Evolutionary conservation across 2,329 filamentous ascomycete species (phyloP).

Genomic region (Hyphodiscus sp.): DNA sequence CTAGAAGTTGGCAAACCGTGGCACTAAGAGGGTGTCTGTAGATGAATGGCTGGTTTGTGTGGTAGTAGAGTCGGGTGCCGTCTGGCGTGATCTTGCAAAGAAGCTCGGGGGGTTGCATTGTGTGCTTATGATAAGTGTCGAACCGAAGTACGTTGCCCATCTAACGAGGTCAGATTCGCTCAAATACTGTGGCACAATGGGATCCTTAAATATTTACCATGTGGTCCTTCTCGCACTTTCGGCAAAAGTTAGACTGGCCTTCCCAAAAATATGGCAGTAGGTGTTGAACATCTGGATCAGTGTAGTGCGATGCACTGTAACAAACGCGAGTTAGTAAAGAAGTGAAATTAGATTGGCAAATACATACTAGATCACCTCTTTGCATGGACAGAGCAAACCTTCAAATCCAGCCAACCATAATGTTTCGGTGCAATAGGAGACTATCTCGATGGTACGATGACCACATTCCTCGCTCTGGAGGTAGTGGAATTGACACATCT

Average conservation of each 20-base stretch:
- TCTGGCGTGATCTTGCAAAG: not conserved
- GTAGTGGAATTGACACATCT: conserved; percentile 13
- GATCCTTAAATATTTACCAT: not conserved
- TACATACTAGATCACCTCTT: conserved; percentile 1
- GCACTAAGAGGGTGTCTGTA: conserved; percentile 3
- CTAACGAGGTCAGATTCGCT: not conserved
- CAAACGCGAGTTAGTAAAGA: not conserved
- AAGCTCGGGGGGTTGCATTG: not conserved
- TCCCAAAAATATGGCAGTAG: conserved; percentile 1
- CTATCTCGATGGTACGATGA: conserved; percentile 11
- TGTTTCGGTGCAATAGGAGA: conserved; percentile 3
- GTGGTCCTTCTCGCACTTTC: conserved; percentile 3
- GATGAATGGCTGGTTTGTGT: not conserved
- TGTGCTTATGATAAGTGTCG: too few relatives aligned
- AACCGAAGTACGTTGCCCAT: too few relatives aligned
- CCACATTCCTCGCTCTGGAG: conserved; percentile 3
- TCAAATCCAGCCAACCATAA: conserved; percentile 8
- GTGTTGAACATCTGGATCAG: not conserved
- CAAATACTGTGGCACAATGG: not conserved
- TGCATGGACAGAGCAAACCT: not conserved
- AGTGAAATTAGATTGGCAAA: too few relatives aligned
- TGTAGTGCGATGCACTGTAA: not conserved
- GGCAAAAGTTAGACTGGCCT: conserved; percentile 6
- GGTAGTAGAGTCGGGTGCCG: not conserved
- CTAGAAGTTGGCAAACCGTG: not conserved